Conservation (phyloP, 306 rosid species). For the Corylus avellana region DNA sequence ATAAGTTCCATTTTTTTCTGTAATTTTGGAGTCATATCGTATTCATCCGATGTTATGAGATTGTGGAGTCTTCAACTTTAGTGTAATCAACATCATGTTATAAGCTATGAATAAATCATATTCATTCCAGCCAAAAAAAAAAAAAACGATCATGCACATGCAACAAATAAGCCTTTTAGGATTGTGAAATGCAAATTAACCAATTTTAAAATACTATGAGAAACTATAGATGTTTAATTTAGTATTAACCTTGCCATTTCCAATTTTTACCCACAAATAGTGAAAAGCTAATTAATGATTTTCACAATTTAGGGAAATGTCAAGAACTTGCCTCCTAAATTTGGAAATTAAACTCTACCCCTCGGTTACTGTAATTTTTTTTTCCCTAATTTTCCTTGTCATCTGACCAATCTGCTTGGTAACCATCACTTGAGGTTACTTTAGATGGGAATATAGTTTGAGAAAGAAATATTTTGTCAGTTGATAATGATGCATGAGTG, state of each 20-base stretch:
- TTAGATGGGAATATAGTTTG: background rate
- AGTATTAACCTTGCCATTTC: background rate
- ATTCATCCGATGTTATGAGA: background rate
- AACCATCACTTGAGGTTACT: background rate
- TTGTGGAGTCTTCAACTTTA: background rate
- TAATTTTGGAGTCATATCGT: background rate
- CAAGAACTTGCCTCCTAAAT: too few relatives aligned
- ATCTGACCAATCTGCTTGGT: too few relatives aligned
- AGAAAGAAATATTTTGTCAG: background rate
- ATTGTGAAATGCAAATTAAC: background rate
- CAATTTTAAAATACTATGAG: background rate
- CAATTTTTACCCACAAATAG: background rate
- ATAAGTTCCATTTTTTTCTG: background rate
- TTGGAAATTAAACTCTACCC: background rate
- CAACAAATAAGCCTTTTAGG: background rate
- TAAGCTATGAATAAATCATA: background rate
- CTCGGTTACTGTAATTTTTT: background rate
- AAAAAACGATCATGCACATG: background rate
- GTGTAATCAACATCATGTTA: background rate
- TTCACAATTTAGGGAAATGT: too few relatives aligned
- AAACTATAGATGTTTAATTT: background rate
- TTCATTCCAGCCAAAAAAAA: background rate
- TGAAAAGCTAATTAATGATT: too few relatives aligned
- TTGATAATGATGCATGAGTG: background rate
- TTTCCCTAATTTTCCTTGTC: too few relatives aligned